Base-by-base conservation (phyloP, 768 basidiomycete species). In the Pulveroboletus sp. region DNA sequence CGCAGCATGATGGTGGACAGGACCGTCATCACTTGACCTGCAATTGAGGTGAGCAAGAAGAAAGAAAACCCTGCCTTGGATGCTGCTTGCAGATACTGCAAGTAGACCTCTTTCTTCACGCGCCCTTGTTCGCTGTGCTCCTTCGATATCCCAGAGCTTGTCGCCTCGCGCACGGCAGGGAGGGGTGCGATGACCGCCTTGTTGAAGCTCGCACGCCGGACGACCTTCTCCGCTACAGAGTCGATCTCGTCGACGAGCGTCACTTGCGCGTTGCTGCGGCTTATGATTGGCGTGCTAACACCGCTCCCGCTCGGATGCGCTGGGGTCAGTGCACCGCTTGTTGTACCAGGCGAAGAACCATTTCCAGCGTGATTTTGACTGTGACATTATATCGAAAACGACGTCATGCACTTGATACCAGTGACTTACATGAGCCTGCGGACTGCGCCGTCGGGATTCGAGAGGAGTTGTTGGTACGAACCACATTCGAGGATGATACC, bases 401-500 rank as follows among this genome's bases (percentile, higher is more conserved):
- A 7, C 32, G 21, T 21, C 45, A 21, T 1, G 6, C 1, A 24
- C 24, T 21, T 0, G 0, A 14, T 7, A 2, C 0, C 15, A n/a
- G 17, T 9, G 33, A 69, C 86, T 58, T 61, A 89, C 88, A 93
- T 73, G 36, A 96, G 78, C 62, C 84, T 89, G 61, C 78, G 76
- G 39, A 93, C 63, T 53, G 89, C 83, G 36, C 83, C 76, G 8
- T 83, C 77, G 2, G 75, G 59, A 57, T 88, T 82, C 36, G 68
- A 70, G 64, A 84, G 73, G 9, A 89, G 73, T 17, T 76, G 69
- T 11, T 72, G 66, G 61, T 86, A 93, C 0, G 85, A 71, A 3
- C 87, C 89, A 18, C 66, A 71, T 69, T 95, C 93, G 8, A 90
- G 68, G 47, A 94, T 82, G 61, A 93, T 83, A 13, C 93, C 93